Percentiles rank a stretch among this genome's conserved stretches.
These are phyloP conservation scores for Sporobolomyces pararoseus DNA, from an alignment of 768 basidiomycete genomes.

Conservation along the genomic window DNA sequence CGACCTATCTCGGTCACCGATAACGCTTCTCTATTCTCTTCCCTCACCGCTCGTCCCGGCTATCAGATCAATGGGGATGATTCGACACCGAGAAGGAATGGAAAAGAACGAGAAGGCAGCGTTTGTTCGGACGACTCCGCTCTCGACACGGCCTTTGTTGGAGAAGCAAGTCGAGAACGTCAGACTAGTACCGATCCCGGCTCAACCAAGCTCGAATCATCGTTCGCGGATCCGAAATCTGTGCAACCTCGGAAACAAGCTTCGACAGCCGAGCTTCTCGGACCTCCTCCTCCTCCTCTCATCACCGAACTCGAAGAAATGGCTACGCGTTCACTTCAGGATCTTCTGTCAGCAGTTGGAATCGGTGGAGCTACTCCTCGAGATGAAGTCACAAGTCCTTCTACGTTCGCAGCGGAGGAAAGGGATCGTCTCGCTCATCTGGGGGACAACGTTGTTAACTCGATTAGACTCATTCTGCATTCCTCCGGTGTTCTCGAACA, in stretches of 20 bases:
- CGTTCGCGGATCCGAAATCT: not conserved
- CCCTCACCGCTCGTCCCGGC: conserved; percentile 17
- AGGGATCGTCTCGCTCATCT: conserved; percentile 22
- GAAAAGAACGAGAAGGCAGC: conserved; percentile 49
- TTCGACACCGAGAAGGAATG: conserved; percentile 45
- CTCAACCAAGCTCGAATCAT: not conserved
- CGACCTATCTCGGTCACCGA: conserved; percentile 17
- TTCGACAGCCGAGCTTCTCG: conserved; percentile 29
- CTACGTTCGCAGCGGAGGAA: not conserved
- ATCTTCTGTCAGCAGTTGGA: conserved; percentile 15
- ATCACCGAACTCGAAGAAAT: conserved; percentile 33
- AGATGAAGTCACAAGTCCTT: not conserved
- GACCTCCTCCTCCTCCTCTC: conserved; percentile 29
- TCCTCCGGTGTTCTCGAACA: conserved; percentile 35
- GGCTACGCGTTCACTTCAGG: conserved; percentile 18
- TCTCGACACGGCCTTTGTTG: conserved; percentile 51
- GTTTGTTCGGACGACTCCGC: conserved; percentile 78
- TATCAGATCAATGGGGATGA: not conserved
- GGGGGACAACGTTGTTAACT: conserved; percentile 30
- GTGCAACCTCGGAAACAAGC: conserved; percentile 1
- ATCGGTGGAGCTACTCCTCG: not conserved
- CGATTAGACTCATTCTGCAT: conserved; percentile 33
- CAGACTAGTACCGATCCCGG: conserved; percentile 15
- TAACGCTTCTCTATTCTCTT: conserved; percentile 25
- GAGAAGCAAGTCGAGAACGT: not conserved